Evolutionary conservation across 176 grass and related monocot genomes (phyloP), one percentile per base, ranked within the genome.

Genomic region (Zoysia pacifica): DNA sequence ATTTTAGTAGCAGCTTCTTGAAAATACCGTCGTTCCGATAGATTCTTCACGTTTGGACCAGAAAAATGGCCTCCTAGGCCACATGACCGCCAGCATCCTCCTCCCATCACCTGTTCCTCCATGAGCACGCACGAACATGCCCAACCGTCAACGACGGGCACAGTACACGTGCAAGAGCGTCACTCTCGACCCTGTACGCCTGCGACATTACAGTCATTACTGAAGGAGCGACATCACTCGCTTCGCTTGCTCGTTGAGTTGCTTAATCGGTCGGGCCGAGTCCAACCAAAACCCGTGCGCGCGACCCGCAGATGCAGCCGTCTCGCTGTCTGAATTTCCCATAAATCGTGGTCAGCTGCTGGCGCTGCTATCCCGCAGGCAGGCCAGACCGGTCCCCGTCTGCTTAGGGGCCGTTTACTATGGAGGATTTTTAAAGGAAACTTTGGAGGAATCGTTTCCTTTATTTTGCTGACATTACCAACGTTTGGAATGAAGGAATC

Each of bases 121-220:
- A 28, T 28, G 28, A 28, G 28, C 28, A 28, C 28, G 28, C 40
- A 43, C 14, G 44, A 16, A 5, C 2, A 69, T 5, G 48, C 19
- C 18, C 40, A 9, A 54, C 64, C 67, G 75, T 78, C 69, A 78
- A 72, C 69, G 74, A 5, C 75, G 39, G n/a, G 82, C 82, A 70
- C 15, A 36, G 65, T 67, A 4, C 10, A 67, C 63, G 64, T 67
- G 48, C 76, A 14, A 39, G 48, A 53, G 76, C 62, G 67, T 43
- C 19, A 43, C 72, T 44, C 49, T 18, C 39, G 11, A 28, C 28
- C 28, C 28, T 28, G 28, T 28, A 28, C 28, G 28, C 28, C 28
- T 28, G 28, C 28, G 28, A 28, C 28, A 28, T 28, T 28, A 28
- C 28, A 28, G 28, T 28, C 28, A 28, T 28, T 28, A 28, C 28